Base-by-base conservation (phyloP, 2,329 filamentous ascomycete genomes). In the Chlorencoelia australis region DNA sequence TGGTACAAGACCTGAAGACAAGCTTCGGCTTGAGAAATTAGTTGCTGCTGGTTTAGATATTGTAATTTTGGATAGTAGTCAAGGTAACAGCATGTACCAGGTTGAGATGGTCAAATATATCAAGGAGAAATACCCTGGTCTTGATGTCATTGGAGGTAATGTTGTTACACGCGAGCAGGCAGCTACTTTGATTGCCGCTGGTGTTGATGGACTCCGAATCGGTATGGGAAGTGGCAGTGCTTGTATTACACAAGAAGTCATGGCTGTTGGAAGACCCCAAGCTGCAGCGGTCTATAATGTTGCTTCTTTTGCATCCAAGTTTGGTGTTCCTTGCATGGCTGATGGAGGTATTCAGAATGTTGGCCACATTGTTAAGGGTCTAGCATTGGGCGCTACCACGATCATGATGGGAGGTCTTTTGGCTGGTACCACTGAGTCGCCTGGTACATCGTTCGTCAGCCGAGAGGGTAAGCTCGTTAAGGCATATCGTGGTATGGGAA, bases 331-430 rank as follows among this genome's bases (percentile, higher is more conserved):
- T 40, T 96, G 89, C 66, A 96, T 98, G 58, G 91, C 91, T 42
- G 91, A 98, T 54, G 91, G 91, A 53, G 91, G 91, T 65, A 83
- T 98, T 51, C 91, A 98, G 65, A 98, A 98, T 58, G 84, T 98
- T 49, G 91, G 91, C 37, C 93, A 98, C 69, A 95, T 98, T 49
- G 91, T 98, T 63, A 98, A 98, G 74, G 89, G 88, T 59, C 79
- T 98, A 48, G 81, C 91, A 30, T 79, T 98, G 46, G 91, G 91
- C 51, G 91, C 91, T 41, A 86, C 84, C 30, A 93, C 88, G 24
- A 82, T 98, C 60, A 98, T 98, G 91, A 98, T 98, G 91, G 91
- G 91, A 54, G 93, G 91, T 66, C 79, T 98, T 35, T 75, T 98
- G 48, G 91, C 91, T 33, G 91, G 93, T 59, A 96, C 91, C 46